Conservation (phyloP, 306 rosid genomes). For the Dryas alaskensis region DNA sequence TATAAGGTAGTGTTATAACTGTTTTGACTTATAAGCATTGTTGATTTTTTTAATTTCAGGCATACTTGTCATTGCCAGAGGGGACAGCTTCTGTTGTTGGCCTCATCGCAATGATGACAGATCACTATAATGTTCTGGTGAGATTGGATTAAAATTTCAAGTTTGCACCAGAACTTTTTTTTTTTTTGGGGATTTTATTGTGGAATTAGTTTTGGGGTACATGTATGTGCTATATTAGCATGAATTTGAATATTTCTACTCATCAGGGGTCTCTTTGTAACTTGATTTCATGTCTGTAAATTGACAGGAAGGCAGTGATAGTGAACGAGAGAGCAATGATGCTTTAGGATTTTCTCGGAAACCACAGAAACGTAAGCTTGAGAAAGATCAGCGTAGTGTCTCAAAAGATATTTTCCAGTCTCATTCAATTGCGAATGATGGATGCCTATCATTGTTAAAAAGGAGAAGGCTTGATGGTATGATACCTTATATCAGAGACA, state of each 20-base stretch:
- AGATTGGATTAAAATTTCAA: constrained; percentile 22
- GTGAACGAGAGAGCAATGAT: constrained; percentile 67
- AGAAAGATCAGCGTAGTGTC: constrained; percentile 38
- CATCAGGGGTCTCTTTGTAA: constrained; percentile 13
- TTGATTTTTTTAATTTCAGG: constrained; percentile 44
- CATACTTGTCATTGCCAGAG: constrained; percentile 87
- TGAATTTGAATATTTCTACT: not conserved
- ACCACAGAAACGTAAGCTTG: constrained; percentile 50
- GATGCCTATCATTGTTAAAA: constrained; percentile 58
- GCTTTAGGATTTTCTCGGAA: constrained; percentile 42
- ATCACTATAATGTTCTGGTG: constrained; percentile 79
- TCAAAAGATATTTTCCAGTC: constrained; percentile 47
- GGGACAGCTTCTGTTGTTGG: constrained; percentile 87
- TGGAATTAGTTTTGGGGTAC: not conserved
- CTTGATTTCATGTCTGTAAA: constrained; percentile 25
- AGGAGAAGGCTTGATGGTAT: constrained; percentile 65
- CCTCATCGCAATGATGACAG: constrained; percentile 81
- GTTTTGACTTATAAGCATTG: constrained; percentile 14
- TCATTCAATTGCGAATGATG: constrained; percentile 48
- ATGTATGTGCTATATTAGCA: not conserved
- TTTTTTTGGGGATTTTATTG: not conserved
- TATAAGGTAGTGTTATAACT: constrained; percentile 16
- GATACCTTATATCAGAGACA: constrained; percentile 11
- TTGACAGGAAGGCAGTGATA: constrained; percentile 65
- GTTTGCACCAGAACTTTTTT: constrained; percentile 7